phyloP scores from a whole-genome alignment of 2,329 filamentous ascomycete genomes.

The Emergomyces pasteurianus region DNA sequence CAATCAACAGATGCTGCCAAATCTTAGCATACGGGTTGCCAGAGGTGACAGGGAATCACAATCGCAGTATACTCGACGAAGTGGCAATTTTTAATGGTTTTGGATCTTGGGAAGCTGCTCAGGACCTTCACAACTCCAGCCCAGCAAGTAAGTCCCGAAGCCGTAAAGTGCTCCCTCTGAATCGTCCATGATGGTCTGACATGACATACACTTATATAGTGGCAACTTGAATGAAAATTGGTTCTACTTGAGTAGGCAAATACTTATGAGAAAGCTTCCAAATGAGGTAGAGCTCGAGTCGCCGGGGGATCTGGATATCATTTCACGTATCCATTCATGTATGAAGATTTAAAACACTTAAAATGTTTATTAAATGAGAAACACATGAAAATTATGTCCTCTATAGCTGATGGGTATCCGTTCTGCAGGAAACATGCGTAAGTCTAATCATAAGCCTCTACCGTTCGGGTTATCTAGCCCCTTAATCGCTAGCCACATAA shows the following conservation, averaged over 20 bases:
- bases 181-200: neutral
- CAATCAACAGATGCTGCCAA: neutral
- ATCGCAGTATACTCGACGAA: neutral
- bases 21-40: neutral
- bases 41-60: neutral
- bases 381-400: neutral
- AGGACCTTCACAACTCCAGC: neutral
- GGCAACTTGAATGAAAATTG: neutral
- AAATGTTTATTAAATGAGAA: neutral
- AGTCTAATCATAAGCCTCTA: neutral
- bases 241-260: neutral
- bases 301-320: neutral
- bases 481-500: neutral
- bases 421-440: neutral
- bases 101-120: neutral
- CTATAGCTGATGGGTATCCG: neutral
- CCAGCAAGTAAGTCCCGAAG: no score
- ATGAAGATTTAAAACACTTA: neutral
- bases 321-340: neutral
- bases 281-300: neutral
- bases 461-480: neutral
- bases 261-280: neutral
- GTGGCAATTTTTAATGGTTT: neutral
- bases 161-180: neutral
- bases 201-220: neutral